phyloP scores from a whole-genome alignment of 1,284 basidiomycete genomes.

The Phellopilus nigrolimitatus region DNA sequence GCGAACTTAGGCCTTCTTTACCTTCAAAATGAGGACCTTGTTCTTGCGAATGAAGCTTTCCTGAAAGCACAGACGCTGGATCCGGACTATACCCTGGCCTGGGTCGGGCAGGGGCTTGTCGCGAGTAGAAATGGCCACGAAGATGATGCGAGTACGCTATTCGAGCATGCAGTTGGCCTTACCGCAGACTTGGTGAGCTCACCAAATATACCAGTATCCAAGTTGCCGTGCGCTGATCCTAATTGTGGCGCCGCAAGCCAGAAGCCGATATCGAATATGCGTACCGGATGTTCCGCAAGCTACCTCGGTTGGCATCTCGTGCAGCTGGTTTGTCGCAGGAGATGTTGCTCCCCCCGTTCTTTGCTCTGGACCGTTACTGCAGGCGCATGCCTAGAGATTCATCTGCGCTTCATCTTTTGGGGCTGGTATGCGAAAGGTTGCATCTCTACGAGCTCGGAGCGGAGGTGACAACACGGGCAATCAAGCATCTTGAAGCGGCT shows the following conservation, averaged over 20 bases:
- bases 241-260: conserved; percentile 44
- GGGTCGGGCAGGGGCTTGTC: conserved; percentile 90
- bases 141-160: conserved; percentile 62
- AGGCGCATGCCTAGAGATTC: conserved; percentile 66
- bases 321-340: conserved; percentile 34
- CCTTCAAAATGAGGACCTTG: conserved; percentile 74
- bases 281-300: conserved; percentile 52
- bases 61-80: conserved; percentile 87
- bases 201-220: conserved; percentile 6
- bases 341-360: conserved; percentile 68
- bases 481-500: conserved; percentile 71
- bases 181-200: conserved; percentile 60
- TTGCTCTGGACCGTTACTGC: conserved; percentile 76
- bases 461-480: conserved; percentile 58
- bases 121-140: conserved; percentile 65
- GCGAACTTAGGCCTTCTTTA: conserved; percentile 89
- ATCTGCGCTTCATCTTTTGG: conserved; percentile 80
- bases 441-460: conserved; percentile 65
- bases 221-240: conserved; percentile 8
- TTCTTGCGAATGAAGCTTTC: conserved; percentile 85
- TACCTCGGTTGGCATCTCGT: conserved; percentile 27
- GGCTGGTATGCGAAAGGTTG: conserved; percentile 81
- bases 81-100: conserved; percentile 86
- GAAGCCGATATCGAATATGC: conserved; percentile 84
- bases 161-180: conserved; percentile 80